Conservation (phyloP, 352 stramenopile species). For the Pythium pyrilobum region DNA sequence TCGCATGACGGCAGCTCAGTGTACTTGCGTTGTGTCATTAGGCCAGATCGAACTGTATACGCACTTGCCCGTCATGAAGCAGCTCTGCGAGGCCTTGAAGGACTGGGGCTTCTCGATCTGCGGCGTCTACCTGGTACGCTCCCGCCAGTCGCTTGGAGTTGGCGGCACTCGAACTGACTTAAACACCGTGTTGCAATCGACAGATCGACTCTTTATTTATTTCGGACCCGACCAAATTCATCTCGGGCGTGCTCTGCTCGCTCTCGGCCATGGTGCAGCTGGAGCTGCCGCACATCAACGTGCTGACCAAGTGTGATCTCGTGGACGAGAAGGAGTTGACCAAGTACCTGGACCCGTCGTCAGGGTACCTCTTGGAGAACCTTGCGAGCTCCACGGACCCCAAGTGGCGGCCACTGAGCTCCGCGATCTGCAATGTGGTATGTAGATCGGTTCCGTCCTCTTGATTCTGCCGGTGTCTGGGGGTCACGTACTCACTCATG, state of each 20-base stretch:
- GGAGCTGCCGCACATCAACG: constrained; percentile 95
- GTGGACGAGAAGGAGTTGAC: constrained; percentile 86
- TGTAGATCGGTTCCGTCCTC: constrained; percentile 3
- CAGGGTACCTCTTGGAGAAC: constrained; percentile 79
- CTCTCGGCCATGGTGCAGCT: constrained; percentile 98
- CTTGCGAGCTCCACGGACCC: constrained; percentile 70
- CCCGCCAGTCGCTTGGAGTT: background rate
- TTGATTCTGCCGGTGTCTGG: background rate
- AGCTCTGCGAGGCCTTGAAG: constrained; percentile 76
- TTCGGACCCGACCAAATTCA: constrained; percentile 96
- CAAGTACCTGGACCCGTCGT: constrained; percentile 85
- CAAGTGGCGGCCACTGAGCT: constrained; percentile 79
- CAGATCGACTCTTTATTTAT: constrained; percentile 93
- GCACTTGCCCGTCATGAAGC: constrained; percentile 89
- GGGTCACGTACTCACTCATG: background rate
- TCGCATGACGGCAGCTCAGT: background rate
- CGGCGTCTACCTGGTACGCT: constrained; percentile 79
- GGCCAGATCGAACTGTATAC: constrained; percentile 91
- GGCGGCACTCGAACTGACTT: no score
- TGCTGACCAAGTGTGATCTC: constrained; percentile 90
- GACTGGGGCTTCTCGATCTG: constrained; percentile 88
- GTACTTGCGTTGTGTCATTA: constrained; percentile 10
- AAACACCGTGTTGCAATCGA: no score
- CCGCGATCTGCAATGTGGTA: constrained; percentile 86
- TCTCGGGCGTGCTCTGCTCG: constrained; percentile 95